A percentile compares a stretch with the other conserved stretches of the same genome.
phyloP scores from a whole-genome alignment of 768 basidiomycete species.

The Hericium rajendrae region DNA sequence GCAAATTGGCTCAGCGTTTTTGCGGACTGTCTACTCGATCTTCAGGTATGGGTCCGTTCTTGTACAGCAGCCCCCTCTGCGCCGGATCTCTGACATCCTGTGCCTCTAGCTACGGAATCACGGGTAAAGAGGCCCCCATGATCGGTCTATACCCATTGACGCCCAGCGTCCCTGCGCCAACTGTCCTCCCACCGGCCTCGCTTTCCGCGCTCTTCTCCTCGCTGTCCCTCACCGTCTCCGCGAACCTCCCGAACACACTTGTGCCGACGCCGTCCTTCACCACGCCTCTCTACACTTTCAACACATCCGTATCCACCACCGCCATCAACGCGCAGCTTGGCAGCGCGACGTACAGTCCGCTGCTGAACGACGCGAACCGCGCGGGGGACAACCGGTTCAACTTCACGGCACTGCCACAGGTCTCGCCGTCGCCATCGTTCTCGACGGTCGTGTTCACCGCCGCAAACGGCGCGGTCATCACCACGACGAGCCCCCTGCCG shows the following conservation, averaged over 20 bases:
- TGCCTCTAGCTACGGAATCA: conserved; percentile 56
- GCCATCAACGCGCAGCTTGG: conserved; percentile 55
- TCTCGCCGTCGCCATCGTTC: conserved; percentile 40
- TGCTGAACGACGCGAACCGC: conserved; percentile 24
- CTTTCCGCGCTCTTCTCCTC: conserved; percentile 49
- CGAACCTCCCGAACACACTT: conserved; percentile 63
- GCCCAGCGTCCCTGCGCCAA: conserved; percentile 29
- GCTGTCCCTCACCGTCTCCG: conserved; percentile 52
- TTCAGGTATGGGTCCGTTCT: conserved; percentile 42
- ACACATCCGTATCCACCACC: conserved; percentile 42
- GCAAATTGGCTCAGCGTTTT: conserved; percentile 66
- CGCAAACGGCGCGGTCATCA: conserved; percentile 40
- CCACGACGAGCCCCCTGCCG: conserved; percentile 40
- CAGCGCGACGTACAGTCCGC: conserved; percentile 59
- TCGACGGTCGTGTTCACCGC: conserved; percentile 52
- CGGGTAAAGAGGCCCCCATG: conserved; percentile 62
- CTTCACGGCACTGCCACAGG: conserved; percentile 46
- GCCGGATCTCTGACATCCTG: background rate
- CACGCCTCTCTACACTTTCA: conserved; percentile 58
- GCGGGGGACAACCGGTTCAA: conserved; percentile 26
- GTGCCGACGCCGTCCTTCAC: conserved; percentile 55
- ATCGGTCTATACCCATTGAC: conserved; percentile 63
- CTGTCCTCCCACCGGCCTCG: conserved; percentile 22
- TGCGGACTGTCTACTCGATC: conserved; percentile 69
- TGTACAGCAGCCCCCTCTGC: background rate